Conservation (phyloP, 345 rosid species). For the Raphanus raphanistrum region DNA sequence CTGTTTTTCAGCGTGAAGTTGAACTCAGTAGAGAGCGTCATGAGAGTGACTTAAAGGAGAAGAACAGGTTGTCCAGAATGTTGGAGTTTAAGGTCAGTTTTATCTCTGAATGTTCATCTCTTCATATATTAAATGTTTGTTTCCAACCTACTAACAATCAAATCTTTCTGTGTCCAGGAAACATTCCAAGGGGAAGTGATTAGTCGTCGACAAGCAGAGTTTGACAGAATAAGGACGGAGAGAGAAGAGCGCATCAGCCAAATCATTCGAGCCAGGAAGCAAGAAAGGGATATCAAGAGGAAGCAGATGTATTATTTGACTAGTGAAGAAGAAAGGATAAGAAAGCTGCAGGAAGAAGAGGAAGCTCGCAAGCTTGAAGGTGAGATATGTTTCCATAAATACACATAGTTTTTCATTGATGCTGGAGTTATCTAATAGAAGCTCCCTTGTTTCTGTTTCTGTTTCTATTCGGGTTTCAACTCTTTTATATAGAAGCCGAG, state of each 20-base stretch:
- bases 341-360: constrained; percentile 74
- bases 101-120: background rate
- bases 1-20: constrained; percentile 62
- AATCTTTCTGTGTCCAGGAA: constrained; percentile 40
- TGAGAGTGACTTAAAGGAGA: constrained; percentile 95
- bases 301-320: constrained; percentile 65
- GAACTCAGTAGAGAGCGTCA: constrained; percentile 90
- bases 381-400: constrained; percentile 31
- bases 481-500: constrained; percentile 69
- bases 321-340: constrained; percentile 66
- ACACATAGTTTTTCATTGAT: constrained; percentile 1
- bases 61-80: constrained; percentile 75
- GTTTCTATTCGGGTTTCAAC: background rate
- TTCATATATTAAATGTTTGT: constrained; percentile 1
- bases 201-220: constrained; percentile 65
- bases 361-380: constrained; percentile 90
- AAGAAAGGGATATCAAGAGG: constrained; percentile 70
- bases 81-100: constrained; percentile 67
- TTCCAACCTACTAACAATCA: constrained; percentile 8
- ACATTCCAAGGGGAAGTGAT: constrained; percentile 73
- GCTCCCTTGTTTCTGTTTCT: background rate
- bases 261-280: constrained; percentile 61
- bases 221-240: constrained; percentile 61
- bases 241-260: constrained; percentile 74
- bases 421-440: background rate